phyloP scores from a whole-genome alignment of 2,329 filamentous ascomycete genomes.

The Aspergillus floridensis region DNA sequence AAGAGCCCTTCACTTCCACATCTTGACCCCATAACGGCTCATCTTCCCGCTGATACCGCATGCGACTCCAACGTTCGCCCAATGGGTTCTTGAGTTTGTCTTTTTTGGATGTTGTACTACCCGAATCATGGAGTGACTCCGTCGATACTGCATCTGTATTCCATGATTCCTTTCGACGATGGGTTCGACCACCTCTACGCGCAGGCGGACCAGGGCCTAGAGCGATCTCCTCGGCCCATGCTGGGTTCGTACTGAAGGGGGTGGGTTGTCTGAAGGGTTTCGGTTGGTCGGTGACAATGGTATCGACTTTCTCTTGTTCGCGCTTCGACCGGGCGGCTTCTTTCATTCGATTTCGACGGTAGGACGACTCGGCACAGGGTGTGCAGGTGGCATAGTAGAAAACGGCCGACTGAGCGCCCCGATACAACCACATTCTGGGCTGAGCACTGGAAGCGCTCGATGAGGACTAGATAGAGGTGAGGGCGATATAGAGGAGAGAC shows the following conservation, averaged over 20 bases:
- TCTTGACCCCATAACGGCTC: slow-evolving; percentile 79
- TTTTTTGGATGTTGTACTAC: slow-evolving; percentile 38
- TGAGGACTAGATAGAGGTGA: slow-evolving; percentile 5
- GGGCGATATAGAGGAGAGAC: slow-evolving; percentile 1
- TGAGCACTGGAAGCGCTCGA: slow-evolving; percentile 9
- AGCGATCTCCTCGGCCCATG: slow-evolving; percentile 83
- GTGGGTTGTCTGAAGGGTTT: slow-evolving; percentile 71
- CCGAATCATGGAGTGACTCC: slow-evolving; percentile 30
- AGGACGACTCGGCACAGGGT: slow-evolving; percentile 66
- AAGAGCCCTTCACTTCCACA: slow-evolving; percentile 51
- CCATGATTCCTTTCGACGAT: slow-evolving; percentile 55
- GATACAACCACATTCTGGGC: slow-evolving; percentile 46
- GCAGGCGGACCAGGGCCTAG: slow-evolving; percentile 74
- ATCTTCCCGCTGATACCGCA: slow-evolving; percentile 80
- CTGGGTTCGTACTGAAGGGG: slow-evolving; percentile 81
- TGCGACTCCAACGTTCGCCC: slow-evolving; percentile 69
- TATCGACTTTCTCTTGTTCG: slow-evolving; percentile 63
- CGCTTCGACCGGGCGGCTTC: slow-evolving; percentile 67
- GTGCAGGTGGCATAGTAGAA: slow-evolving; percentile 52
- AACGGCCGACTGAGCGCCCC: slow-evolving; percentile 50
- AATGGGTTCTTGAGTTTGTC: slow-evolving; percentile 45
- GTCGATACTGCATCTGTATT: slow-evolving; percentile 54
- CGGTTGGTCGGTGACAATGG: slow-evolving; percentile 61
- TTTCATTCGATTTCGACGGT: slow-evolving; percentile 67
- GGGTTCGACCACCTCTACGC: slow-evolving; percentile 51